phyloP scores from a whole-genome alignment of 2,329 filamentous ascomycete species.

The Colletotrichum spaethianum region DNA sequence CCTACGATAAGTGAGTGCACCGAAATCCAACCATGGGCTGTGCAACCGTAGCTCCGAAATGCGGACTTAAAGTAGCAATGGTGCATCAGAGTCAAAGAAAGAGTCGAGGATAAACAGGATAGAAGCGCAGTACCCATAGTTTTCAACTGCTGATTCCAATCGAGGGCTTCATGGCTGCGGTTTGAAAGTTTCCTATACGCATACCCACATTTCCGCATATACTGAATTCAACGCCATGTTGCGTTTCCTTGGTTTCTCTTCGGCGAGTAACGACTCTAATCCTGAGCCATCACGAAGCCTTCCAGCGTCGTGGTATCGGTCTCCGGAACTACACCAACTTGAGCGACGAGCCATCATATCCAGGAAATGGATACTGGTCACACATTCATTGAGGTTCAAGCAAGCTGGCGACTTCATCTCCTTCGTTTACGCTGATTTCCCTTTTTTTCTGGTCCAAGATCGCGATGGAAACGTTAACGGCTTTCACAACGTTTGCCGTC shows the following conservation, averaged over 20 bases:
- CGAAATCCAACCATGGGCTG: background rate
- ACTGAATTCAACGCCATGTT: constrained; percentile 17
- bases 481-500: constrained; percentile 44
- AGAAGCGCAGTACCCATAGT: constrained; percentile 19
- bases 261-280: constrained; percentile 5
- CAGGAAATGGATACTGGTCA: constrained; percentile 50
- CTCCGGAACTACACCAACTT: constrained; percentile 55
- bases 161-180: background rate
- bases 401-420: constrained; percentile 42
- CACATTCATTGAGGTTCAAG: constrained; percentile 43
- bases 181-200: background rate
- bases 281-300: constrained; percentile 42
- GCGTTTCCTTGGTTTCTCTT: constrained; percentile 32
- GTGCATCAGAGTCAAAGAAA: background rate
- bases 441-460: constrained; percentile 44
- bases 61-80: constrained; percentile 20
- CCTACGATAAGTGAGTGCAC: constrained; percentile 8
- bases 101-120: constrained; percentile 4
- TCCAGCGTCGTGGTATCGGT: constrained; percentile 46
- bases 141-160: background rate
- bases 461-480: constrained; percentile 43
- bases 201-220: constrained; percentile 9
- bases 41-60: background rate
- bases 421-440: constrained; percentile 43
- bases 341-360: constrained; percentile 58